Conservation (phyloP, 1,139 yeast species). For the Geotrichum carabidarum region DNA sequence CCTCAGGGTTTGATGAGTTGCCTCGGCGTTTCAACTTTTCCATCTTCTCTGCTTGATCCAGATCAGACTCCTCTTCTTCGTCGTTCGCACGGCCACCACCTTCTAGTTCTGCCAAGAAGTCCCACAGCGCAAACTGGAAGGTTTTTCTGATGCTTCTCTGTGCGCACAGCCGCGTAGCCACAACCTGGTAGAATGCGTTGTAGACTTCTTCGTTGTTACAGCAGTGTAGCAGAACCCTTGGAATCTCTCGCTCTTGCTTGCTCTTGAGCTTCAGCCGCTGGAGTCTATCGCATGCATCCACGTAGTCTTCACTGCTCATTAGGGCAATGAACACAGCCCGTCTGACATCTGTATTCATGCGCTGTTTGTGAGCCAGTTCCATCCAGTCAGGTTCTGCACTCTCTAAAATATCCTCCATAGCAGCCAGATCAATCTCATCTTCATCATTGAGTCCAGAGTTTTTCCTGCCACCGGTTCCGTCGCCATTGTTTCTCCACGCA, state of each 20-base stretch:
- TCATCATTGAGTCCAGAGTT: constrained; percentile 9
- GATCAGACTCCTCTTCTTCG: constrained; percentile 25
- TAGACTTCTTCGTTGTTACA: constrained; percentile 75
- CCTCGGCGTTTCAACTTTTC: constrained; percentile 16
- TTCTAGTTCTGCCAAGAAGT: constrained; percentile 67
- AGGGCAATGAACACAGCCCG: constrained; percentile 89
- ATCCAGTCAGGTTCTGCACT: constrained; percentile 81
- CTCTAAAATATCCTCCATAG: constrained; percentile 55
- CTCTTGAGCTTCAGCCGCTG: constrained; percentile 75
- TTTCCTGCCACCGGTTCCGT: constrained; percentile 28
- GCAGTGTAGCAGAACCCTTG: constrained; percentile 80
- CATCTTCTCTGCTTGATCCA: constrained; percentile 14
- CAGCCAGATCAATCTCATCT: constrained; percentile 31
- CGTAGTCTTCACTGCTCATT: constrained; percentile 89
- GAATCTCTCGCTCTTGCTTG: constrained; percentile 84
- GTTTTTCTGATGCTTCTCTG: constrained; percentile 70
- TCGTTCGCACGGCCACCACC: constrained; percentile 44
- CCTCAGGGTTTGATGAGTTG: constrained; percentile 5
- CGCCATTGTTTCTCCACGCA: constrained; percentile 64
- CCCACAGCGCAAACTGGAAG: constrained; percentile 89
- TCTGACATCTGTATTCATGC: constrained; percentile 94
- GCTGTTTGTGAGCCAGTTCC: constrained; percentile 73
- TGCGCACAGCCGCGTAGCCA: constrained; percentile 70
- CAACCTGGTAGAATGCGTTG: constrained; percentile 84
- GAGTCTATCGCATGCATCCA: constrained; percentile 78